Evolutionary conservation across 192 early-diverging fungal species (phyloP), one percentile per base, ranked within the genome.

Genomic region (Linnemannia elongata): DNA sequence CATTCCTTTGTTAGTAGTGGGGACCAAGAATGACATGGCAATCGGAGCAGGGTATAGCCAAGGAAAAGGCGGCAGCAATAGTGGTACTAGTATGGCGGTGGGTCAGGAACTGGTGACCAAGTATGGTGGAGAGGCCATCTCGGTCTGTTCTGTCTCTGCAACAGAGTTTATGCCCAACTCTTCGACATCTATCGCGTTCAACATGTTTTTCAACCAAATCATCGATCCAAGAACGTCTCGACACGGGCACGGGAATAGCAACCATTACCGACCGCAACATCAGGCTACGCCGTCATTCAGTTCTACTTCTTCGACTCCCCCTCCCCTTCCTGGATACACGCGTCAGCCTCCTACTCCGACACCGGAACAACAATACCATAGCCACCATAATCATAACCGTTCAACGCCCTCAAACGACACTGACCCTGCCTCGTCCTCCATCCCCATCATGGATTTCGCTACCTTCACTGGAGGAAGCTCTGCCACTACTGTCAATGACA

Each of bases 381-480:
- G 20, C 22, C 45, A 10, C 27, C 13, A 57, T 30, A 38, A 35
- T n/a, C 73, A 38, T 66, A 35, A 55, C 24, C 73, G 35, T 1
- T 15, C 60, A n/a, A 12, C 60, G 4, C 18, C 8, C 15, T 68
- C 74, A 49, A 36, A 72, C 8, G 60, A 76, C 1, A 9, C 52
- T 1, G 75, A 57, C 10, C 72, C 36, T 4, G 38, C 42, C 5
- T 73, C 83, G 10, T 54, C 60, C 30, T 39, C 71, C 3, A 87
- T 87, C 24, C 85, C 85, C 0, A 78, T 87, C 69, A 69, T 87
- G 79, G 85, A 87, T 27, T 87, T 87, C 55, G 85, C 85, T 1
- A 78, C 85, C 12, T 87, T 87, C 49, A 78, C 85, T 42, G 52
- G 77, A 27, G 82, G 82, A 18, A 33, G 70, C 33, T 15, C 63